phyloP scores from a whole-genome alignment of 169 alveolate genomes.

The Blepharisma undulans region DNA sequence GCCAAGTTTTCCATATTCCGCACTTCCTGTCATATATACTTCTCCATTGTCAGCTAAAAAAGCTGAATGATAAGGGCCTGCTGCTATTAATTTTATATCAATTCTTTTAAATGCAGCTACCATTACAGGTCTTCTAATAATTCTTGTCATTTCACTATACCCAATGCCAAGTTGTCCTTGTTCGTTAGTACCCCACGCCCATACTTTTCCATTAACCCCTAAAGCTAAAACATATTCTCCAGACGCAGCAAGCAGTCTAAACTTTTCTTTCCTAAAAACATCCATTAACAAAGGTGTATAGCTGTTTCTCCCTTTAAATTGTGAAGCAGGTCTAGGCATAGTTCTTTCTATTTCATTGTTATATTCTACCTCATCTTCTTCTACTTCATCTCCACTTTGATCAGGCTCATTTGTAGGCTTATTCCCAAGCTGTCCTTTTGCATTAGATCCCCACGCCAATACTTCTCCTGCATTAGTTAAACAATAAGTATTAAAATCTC shows the following conservation, averaged over 20 bases:
- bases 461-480: conserved; percentile 65
- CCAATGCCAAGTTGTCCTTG: conserved; percentile 61
- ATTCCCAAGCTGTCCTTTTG: conserved; percentile 37
- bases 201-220: conserved; percentile 36
- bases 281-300: not conserved
- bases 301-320: not conserved
- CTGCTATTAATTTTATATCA: conserved; percentile 49
- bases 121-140: not conserved
- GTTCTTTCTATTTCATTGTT: not conserved
- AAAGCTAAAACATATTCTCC: conserved; percentile 43
- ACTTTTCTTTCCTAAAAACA: not conserved
- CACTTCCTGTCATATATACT: conserved; percentile 68
- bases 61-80: conserved; percentile 72
- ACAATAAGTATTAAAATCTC: conserved; percentile 53
- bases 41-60: conserved; percentile 71
- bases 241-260: conserved; percentile 36
- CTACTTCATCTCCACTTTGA: not conserved
- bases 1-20: conserved; percentile 75
- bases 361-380: conserved; percentile 1
- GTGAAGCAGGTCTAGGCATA: not conserved
- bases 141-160: not conserved
- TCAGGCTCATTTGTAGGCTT: not conserved
- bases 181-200: conserved; percentile 55
- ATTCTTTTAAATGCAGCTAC: conserved; percentile 19
- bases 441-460: conserved; percentile 53